phyloP scores from a whole-genome alignment of 805 yeast genomes.

The Phaffomyces opuntiae region DNA sequence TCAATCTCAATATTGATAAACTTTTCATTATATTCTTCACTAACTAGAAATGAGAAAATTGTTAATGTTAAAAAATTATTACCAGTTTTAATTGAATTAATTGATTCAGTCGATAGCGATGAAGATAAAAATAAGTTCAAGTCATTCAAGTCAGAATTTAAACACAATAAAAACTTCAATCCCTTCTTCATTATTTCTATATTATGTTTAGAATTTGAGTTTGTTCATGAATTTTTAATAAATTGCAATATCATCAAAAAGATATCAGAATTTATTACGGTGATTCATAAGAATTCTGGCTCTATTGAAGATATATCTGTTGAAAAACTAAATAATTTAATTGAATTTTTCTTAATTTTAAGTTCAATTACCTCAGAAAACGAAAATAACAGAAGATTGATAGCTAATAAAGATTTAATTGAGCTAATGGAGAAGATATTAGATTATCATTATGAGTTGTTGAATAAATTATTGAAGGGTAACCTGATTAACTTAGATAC shows the following conservation, averaged over 20 bases:
- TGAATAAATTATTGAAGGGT: slow-evolving; percentile 5
- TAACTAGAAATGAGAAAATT: slow-evolving; percentile 6
- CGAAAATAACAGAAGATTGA: slow-evolving; percentile 29
- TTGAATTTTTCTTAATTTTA: slow-evolving; percentile 30
- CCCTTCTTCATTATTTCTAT: slow-evolving; percentile 29
- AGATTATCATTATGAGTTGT: slow-evolving; percentile 23
- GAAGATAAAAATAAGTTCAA: slow-evolving; percentile 3
- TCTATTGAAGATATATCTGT: slow-evolving; percentile 20
- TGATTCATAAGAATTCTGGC: slow-evolving; percentile 15
- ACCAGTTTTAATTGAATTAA: slow-evolving; percentile 19
- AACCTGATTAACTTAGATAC: slow-evolving; percentile 6
- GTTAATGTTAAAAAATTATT: slow-evolving; percentile 14
- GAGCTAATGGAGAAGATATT: slow-evolving; percentile 26
- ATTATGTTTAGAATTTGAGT: slow-evolving; percentile 27
- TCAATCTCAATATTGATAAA: slow-evolving; percentile 14
- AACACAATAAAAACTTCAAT: slow-evolving; percentile 17
- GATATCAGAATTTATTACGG: slow-evolving; percentile 24
- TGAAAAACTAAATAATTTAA: slow-evolving; percentile 24
- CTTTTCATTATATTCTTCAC: slow-evolving; percentile 15
- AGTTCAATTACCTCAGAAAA: slow-evolving; percentile 31
- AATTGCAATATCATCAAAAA: slow-evolving; percentile 27
- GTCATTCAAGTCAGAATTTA: slow-evolving; percentile 14
- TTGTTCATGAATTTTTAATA: slow-evolving; percentile 28
- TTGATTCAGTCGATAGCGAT: slow-evolving; percentile 12
- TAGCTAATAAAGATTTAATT: slow-evolving; percentile 27